Percentiles rank a stretch among this genome's conserved stretches.
Conservation (phyloP, 2,329 filamentous ascomycete genomes). For the Penicillium hordei region DNA sequence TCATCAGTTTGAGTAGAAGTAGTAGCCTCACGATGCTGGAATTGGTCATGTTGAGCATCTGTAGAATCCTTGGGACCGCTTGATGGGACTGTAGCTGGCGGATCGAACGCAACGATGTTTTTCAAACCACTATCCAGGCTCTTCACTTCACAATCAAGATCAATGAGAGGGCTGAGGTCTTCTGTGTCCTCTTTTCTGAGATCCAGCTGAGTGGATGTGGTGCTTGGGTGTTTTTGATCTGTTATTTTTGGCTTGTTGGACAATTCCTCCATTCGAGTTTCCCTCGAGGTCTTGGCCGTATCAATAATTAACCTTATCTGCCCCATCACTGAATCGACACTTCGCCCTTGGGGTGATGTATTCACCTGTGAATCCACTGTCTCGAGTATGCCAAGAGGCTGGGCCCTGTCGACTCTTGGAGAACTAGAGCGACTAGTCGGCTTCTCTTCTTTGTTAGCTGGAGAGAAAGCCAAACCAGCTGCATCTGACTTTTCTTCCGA, state of each 20-base stretch:
- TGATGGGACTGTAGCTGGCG: no score
- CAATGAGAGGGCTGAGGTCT: neutral
- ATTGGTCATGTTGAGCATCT: neutral
- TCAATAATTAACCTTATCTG: neutral
- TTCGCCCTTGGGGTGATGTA: neutral
- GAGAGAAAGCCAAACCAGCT: neutral
- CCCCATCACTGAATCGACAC: neutral
- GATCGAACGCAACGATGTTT: neutral
- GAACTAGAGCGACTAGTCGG: neutral
- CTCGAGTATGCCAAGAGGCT: neutral
- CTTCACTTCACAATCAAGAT: neutral
- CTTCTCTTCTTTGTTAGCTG: neutral
- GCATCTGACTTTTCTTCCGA: neutral
- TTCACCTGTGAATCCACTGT: neutral
- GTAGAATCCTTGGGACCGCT: neutral
- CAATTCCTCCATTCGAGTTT: neutral
- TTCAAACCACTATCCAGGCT: neutral
- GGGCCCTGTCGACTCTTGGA: neutral
- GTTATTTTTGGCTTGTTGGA: neutral
- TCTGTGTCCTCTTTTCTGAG: neutral
- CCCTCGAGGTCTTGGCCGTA: neutral
- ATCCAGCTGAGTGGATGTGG: neutral
- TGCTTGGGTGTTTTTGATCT: neutral
- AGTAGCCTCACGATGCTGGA: neutral
- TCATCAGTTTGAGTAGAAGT: neutral